Conservation (phyloP, 2,329 filamentous ascomycete genomes). For the Didymella pinodella region DNA sequence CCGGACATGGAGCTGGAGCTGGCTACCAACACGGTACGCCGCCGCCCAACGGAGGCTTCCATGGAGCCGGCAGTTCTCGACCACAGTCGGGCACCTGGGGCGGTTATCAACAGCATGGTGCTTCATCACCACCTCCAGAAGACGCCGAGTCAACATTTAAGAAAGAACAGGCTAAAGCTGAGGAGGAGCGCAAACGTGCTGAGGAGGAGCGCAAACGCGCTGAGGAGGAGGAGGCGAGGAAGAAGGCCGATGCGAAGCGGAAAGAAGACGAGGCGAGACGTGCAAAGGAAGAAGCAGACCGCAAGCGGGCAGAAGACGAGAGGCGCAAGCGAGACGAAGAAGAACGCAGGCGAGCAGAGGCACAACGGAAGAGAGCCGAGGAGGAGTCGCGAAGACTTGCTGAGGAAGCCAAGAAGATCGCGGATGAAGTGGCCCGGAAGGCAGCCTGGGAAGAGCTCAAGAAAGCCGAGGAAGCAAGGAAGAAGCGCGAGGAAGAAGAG, state of each 20-base stretch:
- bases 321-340: conserved; percentile 48
- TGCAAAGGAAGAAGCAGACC: conserved; percentile 56
- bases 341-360: conserved; percentile 31
- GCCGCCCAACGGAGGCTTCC: conserved; percentile 46
- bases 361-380: conserved; percentile 54
- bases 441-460: conserved; percentile 50
- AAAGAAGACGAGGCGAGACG: conserved; percentile 50
- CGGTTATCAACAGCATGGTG: conserved; percentile 44
- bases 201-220: conserved; percentile 68
- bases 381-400: conserved; percentile 50
- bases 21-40: conserved; percentile 43
- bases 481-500: conserved; percentile 48
- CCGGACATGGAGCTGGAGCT: conserved; percentile 34
- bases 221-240: conserved; percentile 52
- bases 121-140: conserved; percentile 42
- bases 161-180: conserved; percentile 55
- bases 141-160: conserved; percentile 43
- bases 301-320: conserved; percentile 19
- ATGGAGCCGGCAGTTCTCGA: conserved; percentile 42
- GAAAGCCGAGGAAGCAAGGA: conserved; percentile 45
- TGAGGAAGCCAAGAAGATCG: conserved; percentile 55
- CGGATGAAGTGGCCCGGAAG: conserved; percentile 58
- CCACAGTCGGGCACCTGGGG: conserved; percentile 39
- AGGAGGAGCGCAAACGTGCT: conserved; percentile 63
- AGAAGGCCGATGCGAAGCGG: conserved; percentile 52